A percentile compares a stretch with the other conserved stretches of the same genome.
phyloP scores from a whole-genome alignment of 805 yeast genomes.

The Metschnikowia cerradonensis region DNA sequence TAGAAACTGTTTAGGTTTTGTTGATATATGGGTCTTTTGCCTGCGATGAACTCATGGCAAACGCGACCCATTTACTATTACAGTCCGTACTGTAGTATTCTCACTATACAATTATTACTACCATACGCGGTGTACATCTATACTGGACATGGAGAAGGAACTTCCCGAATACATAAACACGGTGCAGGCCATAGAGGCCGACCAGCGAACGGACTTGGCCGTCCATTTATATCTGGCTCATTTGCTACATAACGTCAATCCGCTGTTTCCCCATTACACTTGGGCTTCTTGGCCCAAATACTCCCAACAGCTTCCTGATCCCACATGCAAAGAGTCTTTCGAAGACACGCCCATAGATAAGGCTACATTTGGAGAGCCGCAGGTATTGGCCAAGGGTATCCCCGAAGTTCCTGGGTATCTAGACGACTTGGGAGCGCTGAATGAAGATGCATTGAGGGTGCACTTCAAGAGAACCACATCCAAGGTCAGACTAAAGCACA shows the following conservation, averaged over 20 bases:
- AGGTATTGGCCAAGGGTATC: neutral
- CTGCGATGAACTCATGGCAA: neutral
- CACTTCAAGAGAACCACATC: neutral
- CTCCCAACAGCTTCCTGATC: conserved; percentile 6
- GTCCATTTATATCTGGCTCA: conserved; percentile 60
- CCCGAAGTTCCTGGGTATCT: neutral
- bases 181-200: conserved; percentile 41
- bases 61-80: neutral
- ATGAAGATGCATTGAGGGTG: neutral
- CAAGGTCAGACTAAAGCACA: conserved; percentile 1
- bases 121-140: neutral
- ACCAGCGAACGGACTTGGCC: conserved; percentile 53
- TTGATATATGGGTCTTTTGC: neutral
- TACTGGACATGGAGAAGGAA: neutral
- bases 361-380: neutral
- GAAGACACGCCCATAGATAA: conserved; percentile 8
- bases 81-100: too few relatives aligned
- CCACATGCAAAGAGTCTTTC: conserved; percentile 7
- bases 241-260: conserved; percentile 39
- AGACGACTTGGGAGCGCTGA: neutral
- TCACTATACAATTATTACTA: too few relatives aligned
- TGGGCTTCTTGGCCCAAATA: conserved; percentile 64
- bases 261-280: conserved; percentile 29
- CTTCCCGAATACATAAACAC: conserved; percentile 1
- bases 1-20: neutral